Percentiles rank a stretch among this genome's conserved stretches.
phyloP scores from a whole-genome alignment of 495 filamentous ascomycete genomes.

The Oidiodendron maius region DNA sequence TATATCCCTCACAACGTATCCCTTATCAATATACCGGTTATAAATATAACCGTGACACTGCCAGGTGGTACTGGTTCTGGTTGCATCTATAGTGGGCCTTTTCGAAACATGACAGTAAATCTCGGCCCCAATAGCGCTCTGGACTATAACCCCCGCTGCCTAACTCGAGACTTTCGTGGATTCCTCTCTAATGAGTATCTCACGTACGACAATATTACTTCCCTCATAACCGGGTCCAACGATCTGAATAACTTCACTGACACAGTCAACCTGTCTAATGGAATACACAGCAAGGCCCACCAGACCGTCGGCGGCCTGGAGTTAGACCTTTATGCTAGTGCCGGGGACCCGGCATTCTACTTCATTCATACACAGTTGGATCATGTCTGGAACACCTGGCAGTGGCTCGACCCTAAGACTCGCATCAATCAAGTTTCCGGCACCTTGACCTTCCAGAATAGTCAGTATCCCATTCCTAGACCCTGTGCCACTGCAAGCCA shows the following conservation, averaged over 20 bases:
- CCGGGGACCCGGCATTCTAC: constrained; percentile 63
- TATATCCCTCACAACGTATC: constrained; percentile 27
- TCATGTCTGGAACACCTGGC: constrained; percentile 66
- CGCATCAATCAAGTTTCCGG: constrained; percentile 40
- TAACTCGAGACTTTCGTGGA: constrained; percentile 58
- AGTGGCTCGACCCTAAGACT: constrained; percentile 44
- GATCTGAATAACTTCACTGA: constrained; percentile 1
- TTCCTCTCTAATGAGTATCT: constrained; percentile 11
- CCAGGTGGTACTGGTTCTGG: constrained; percentile 53
- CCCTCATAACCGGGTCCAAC: constrained; percentile 3
- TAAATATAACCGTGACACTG: constrained; percentile 1
- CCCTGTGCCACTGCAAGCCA: too few species aligned
- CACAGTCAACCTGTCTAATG: not conserved
- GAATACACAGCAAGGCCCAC: constrained; percentile 15
- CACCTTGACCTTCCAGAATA: constrained; percentile 50
- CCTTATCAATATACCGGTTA: constrained; percentile 27
- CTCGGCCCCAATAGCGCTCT: constrained; percentile 38
- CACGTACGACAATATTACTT: not conserved
- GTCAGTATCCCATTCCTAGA: too few species aligned
- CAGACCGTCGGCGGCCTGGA: constrained; percentile 3
- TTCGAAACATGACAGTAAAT: constrained; percentile 40
- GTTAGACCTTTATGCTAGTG: constrained; percentile 48
- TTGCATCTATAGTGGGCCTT: constrained; percentile 56
- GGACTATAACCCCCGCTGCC: constrained; percentile 55
- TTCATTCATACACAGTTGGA: constrained; percentile 67